A percentile compares a stretch with the other conserved stretches of the same genome.
Evolutionary conservation across 805 yeast genomes (phyloP).

Genomic region (Candida michaelii): DNA sequence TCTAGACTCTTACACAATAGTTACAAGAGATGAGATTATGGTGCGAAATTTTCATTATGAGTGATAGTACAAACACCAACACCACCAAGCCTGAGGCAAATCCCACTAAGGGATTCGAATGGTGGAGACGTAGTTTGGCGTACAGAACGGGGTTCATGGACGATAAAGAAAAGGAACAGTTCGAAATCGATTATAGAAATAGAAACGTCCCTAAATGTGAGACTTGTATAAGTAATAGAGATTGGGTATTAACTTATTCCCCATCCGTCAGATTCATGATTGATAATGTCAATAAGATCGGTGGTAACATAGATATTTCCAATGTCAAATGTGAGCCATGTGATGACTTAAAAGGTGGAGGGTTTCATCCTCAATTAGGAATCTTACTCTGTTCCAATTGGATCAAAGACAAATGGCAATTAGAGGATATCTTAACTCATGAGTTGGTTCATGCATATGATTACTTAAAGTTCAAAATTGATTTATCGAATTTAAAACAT

Average conservation of each 20-base stretch:
- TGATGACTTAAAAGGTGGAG: constrained; percentile 81
- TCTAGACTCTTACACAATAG: not conserved
- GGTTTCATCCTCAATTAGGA: constrained; percentile 89
- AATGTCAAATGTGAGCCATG: constrained; percentile 81
- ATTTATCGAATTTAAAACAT: constrained; percentile 81
- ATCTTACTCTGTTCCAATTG: constrained; percentile 85
- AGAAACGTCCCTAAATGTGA: constrained; percentile 55
- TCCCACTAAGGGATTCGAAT: constrained; percentile 46
- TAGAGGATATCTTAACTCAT: constrained; percentile 90
- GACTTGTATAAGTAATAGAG: constrained; percentile 69
- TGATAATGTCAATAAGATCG: constrained; percentile 72
- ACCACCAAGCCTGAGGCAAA: not conserved
- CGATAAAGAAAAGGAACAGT: constrained; percentile 50
- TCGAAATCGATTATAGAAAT: constrained; percentile 55
- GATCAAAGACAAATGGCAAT: constrained; percentile 67
- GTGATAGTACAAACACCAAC: not conserved
- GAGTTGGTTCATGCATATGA: constrained; percentile 94
- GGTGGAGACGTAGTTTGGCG: constrained; percentile 77
- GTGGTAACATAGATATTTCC: constrained; percentile 44
- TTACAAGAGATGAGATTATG: not conserved
- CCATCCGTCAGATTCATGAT: constrained; percentile 88
- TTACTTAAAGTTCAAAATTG: constrained; percentile 80
- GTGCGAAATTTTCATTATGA: constrained; percentile 4
- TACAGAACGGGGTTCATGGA: constrained; percentile 72
- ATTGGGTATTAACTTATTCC: constrained; percentile 76